Conservation (phyloP, 2,329 filamentous ascomycete genomes). For the Stachybotrys chartarum region DNA sequence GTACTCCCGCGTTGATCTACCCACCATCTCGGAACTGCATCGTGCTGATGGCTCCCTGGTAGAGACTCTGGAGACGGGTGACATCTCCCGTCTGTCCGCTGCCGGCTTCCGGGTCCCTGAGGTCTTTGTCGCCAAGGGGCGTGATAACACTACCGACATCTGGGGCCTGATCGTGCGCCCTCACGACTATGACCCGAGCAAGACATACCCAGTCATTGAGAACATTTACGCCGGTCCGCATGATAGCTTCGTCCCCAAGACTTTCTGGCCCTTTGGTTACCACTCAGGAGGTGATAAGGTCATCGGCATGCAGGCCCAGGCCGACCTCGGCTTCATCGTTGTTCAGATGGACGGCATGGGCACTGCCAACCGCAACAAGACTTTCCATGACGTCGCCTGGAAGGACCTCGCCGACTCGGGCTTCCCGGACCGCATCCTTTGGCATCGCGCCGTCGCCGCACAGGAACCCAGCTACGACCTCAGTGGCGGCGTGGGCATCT, state of each 20-base stretch:
- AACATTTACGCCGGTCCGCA: constrained; percentile 21
- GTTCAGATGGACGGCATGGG: constrained; percentile 23
- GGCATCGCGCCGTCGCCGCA: constrained; percentile 18
- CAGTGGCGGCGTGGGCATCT: constrained; percentile 17
- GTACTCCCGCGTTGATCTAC: constrained; percentile 17
- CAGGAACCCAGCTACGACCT: constrained; percentile 19
- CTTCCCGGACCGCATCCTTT: constrained; percentile 20
- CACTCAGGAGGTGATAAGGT: constrained; percentile 6
- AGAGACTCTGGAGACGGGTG: constrained; percentile 7
- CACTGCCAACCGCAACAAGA: constrained; percentile 20
- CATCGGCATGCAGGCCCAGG: constrained; percentile 8
- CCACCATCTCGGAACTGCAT: constrained; percentile 11
- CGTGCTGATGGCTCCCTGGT: constrained; percentile 9
- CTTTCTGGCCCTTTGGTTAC: constrained; percentile 9
- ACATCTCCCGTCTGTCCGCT: constrained; percentile 2
- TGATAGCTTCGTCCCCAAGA: constrained; percentile 15
- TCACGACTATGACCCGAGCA: constrained; percentile 11
- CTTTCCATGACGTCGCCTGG: constrained; percentile 20
- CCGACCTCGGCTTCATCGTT: constrained; percentile 20
- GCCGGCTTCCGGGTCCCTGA: constrained; percentile 12
- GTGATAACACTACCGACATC: constrained; percentile 16
- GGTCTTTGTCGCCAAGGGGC: constrained; percentile 15
- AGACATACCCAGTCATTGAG: constrained; percentile 19
- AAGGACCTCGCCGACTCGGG: constrained; percentile 20
- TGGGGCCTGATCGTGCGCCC: constrained; percentile 19